phyloP scores from a whole-genome alignment of 345 rosid species.

The Gossypium anomalum region DNA sequence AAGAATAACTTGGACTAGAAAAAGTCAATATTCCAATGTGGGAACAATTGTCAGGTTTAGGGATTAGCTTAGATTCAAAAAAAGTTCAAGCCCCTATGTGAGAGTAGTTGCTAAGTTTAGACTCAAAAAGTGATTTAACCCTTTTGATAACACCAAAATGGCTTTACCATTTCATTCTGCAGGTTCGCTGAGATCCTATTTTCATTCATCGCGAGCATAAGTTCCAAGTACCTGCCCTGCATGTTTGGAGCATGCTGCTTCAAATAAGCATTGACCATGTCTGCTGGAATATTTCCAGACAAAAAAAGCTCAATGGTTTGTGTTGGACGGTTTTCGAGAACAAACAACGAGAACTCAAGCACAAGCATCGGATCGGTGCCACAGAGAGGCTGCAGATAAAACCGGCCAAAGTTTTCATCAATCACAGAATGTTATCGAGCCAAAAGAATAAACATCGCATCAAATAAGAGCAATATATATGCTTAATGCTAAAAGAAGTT shows the following conservation, averaged over 20 bases:
- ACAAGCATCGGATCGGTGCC: slow-evolving; percentile 92
- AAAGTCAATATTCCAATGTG: no score
- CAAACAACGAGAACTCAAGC: slow-evolving; percentile 89
- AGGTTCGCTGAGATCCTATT: slow-evolving; percentile 83
- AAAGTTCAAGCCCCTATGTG: no score
- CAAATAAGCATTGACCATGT: slow-evolving; percentile 93
- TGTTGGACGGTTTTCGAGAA: slow-evolving; percentile 85
- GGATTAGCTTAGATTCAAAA: no score
- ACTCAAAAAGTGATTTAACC: no score
- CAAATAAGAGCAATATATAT: background rate
- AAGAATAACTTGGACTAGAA: no score
- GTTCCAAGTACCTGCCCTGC: slow-evolving; percentile 96
- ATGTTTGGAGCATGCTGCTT: slow-evolving; percentile 90
- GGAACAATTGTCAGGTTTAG: no score
- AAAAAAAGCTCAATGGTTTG: slow-evolving; percentile 85
- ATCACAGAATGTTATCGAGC: slow-evolving; percentile 2
- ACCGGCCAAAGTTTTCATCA: slow-evolving; percentile 9
- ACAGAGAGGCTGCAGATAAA: slow-evolving; percentile 79
- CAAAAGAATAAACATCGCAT: slow-evolving; percentile 2
- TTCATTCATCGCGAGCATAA: slow-evolving; percentile 93
- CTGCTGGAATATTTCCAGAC: slow-evolving; percentile 92
- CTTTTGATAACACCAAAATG: background rate
- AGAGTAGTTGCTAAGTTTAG: no score
- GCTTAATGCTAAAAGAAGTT: background rate
- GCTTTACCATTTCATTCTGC: slow-evolving; percentile 89